phyloP scores from a whole-genome alignment of 495 filamentous ascomycete species.

The Neurospora sp. region DNA sequence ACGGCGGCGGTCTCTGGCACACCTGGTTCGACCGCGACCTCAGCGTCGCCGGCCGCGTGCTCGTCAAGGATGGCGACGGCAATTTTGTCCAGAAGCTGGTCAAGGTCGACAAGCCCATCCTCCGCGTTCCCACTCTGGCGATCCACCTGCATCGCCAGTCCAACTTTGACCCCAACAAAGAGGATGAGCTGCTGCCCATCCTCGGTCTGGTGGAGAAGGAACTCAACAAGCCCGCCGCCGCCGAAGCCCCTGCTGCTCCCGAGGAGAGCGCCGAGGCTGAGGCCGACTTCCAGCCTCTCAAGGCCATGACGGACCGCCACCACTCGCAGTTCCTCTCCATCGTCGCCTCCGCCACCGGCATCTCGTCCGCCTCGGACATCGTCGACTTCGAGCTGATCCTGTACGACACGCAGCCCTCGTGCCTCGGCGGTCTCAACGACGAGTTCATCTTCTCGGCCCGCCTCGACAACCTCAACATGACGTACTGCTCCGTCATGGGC shows the following conservation, averaged over 20 bases:
- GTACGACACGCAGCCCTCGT: conserved; percentile 87
- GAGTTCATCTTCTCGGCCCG: conserved; percentile 91
- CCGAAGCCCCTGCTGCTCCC: conserved; percentile 29
- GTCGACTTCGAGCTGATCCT: conserved; percentile 93
- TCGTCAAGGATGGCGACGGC: conserved; percentile 66
- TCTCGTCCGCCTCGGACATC: conserved; percentile 54
- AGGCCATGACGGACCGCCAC: conserved; percentile 71
- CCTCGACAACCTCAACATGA: conserved; percentile 92
- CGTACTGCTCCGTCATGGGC: conserved; percentile 74
- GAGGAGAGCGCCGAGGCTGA: conserved; percentile 32
- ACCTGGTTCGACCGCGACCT: conserved; percentile 95
- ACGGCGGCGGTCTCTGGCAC: conserved; percentile 80
- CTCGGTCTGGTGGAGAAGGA: conserved; percentile 78
- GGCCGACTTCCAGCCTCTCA: conserved; percentile 58
- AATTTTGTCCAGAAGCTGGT: conserved; percentile 75
- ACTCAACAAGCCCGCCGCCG: conserved; percentile 52
- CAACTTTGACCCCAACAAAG: conserved; percentile 88
- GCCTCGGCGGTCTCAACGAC: conserved; percentile 79
- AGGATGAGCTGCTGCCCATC: conserved; percentile 90
- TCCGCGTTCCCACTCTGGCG: conserved; percentile 84
- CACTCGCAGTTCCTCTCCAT: conserved; percentile 78
- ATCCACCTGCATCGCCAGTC: conserved; percentile 85
- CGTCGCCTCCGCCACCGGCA: conserved; percentile 70
- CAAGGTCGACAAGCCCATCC: conserved; percentile 82
- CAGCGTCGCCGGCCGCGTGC: conserved; percentile 77